phyloP scores from a whole-genome alignment of 169 alveolate genomes.

The Sarcocystis neurona region DNA sequence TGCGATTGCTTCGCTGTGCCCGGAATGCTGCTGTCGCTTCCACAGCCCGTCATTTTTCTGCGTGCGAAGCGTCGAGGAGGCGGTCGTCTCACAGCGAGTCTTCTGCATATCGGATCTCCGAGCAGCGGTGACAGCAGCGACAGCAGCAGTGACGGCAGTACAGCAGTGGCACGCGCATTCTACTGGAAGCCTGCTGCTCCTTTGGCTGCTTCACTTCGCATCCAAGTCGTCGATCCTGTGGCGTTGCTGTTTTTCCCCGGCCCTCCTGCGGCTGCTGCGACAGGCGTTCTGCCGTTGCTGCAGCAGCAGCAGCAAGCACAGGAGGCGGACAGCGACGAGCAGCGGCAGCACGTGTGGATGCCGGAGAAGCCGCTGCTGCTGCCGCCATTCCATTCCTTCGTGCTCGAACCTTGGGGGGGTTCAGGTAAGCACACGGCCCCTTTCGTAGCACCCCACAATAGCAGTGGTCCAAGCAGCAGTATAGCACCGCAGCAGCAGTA shows the following conservation, averaged over 20 bases:
- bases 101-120: constrained; percentile 11
- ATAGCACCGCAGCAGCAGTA: no score
- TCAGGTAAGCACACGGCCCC: neutral
- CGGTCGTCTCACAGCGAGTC: constrained; percentile 13
- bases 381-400: constrained; percentile 2
- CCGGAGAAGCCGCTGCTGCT: constrained; percentile 24
- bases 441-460: no score
- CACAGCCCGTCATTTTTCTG: no score
- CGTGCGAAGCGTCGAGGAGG: neutral
- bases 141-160: no score
- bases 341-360: neutral
- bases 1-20: no score
- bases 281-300: no score
- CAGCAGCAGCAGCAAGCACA: neutral
- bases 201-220: neutral
- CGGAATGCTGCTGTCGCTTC: no score
- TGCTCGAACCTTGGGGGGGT: constrained; percentile 21
- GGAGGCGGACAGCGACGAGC: neutral
- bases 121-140: constrained; percentile 1
- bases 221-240: constrained; percentile 11
- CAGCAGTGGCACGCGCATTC: neutral
- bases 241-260: constrained; percentile 1
- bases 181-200: constrained; percentile 29
- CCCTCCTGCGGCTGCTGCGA: neutral
- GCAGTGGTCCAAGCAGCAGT: no score